These are phyloP conservation scores for Arthrinium phaeospermum DNA, from an alignment of 2,329 filamentous ascomycete genomes.

Conservation along the genomic window DNA sequence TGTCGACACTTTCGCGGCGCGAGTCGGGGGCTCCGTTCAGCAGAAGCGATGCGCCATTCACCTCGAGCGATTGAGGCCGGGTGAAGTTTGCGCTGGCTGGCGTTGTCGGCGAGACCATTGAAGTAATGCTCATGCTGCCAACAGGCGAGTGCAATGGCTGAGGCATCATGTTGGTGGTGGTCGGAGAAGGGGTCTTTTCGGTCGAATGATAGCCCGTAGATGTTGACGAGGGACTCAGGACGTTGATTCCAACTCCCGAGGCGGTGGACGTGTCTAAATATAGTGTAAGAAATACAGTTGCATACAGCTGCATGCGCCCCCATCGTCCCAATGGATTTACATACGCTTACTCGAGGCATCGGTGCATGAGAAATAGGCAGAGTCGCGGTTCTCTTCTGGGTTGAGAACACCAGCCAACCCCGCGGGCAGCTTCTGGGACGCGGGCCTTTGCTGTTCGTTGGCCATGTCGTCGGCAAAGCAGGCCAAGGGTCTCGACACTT, in stretches of 20 bases:
- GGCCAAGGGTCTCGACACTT: background rate
- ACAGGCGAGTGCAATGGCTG: conserved; percentile 62
- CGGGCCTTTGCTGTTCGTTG: conserved; percentile 42
- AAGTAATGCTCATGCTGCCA: conserved; percentile 69
- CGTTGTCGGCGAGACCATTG: conserved; percentile 67
- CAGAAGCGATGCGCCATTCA: conserved; percentile 41
- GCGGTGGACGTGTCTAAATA: conserved; percentile 51
- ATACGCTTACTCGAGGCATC: conserved; percentile 58
- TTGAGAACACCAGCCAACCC: conserved; percentile 59
- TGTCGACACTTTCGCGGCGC: conserved; percentile 80
- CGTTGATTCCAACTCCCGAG: conserved; percentile 47
- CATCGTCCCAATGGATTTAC: conserved; percentile 30
- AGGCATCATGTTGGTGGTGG: conserved; percentile 55
- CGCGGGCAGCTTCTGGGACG: conserved; percentile 52
- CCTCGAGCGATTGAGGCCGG: conserved; percentile 49
- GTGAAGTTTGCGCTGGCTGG: conserved; percentile 52
- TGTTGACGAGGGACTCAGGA: conserved; percentile 43
- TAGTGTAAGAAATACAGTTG: conserved; percentile 18
- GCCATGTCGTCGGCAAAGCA: conserved; percentile 38
- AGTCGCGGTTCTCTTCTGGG: conserved; percentile 57
- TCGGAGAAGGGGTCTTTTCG: conserved; percentile 69
- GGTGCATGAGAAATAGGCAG: conserved; percentile 57
- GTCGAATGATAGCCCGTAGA: conserved; percentile 56
- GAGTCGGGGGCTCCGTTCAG: conserved; percentile 54
- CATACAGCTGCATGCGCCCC: background rate